Percentiles rank a stretch among this genome's conserved stretches.
phyloP scores from a whole-genome alignment of 129 eudicot species.

The Arctium lappa region DNA sequence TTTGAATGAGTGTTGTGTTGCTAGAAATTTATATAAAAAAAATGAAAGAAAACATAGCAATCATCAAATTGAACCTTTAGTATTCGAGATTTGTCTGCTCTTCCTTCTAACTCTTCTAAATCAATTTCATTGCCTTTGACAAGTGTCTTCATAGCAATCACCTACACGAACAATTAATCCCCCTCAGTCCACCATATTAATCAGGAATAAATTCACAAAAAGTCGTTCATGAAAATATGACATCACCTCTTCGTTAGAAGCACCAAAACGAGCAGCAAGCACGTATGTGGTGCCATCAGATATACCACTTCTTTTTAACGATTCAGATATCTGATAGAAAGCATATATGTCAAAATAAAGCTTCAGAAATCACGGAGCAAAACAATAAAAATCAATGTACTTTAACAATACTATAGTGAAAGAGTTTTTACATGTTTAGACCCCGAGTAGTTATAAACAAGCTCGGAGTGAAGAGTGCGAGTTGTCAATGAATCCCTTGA shows the following conservation, averaged over 20 bases:
- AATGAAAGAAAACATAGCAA: neutral
- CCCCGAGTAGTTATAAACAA: slow-evolving; percentile 92
- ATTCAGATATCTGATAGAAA: slow-evolving; percentile 69
- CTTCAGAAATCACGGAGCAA: neutral
- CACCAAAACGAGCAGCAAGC: slow-evolving; percentile 79
- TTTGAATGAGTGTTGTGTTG: neutral
- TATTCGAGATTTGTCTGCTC: slow-evolving; percentile 74
- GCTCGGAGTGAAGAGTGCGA: slow-evolving; percentile 82
- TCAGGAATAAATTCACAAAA: neutral
- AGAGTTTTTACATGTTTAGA: slow-evolving; percentile 74
- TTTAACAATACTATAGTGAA: neutral
- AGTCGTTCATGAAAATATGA: neutral
- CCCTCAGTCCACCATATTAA: neutral
- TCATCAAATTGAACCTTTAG: slow-evolving; percentile 49
- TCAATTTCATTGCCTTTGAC: slow-evolving; percentile 74
- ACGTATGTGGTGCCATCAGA: slow-evolving; percentile 62
- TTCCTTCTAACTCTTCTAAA: slow-evolving; percentile 61
- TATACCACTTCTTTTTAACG: slow-evolving; percentile 84
- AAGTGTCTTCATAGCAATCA: slow-evolving; percentile 44
- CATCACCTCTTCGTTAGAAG: slow-evolving; percentile 76
- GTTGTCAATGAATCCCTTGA: slow-evolving; percentile 76
- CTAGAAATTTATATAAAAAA: neutral
- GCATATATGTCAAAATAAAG: neutral
- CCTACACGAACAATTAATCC: slow-evolving; percentile 37
- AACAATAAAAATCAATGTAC: neutral